Evolutionary conservation across 345 rosid genomes (phyloP), one percentile per base, ranked within the genome.

Genomic region (Salix dunnii): DNA sequence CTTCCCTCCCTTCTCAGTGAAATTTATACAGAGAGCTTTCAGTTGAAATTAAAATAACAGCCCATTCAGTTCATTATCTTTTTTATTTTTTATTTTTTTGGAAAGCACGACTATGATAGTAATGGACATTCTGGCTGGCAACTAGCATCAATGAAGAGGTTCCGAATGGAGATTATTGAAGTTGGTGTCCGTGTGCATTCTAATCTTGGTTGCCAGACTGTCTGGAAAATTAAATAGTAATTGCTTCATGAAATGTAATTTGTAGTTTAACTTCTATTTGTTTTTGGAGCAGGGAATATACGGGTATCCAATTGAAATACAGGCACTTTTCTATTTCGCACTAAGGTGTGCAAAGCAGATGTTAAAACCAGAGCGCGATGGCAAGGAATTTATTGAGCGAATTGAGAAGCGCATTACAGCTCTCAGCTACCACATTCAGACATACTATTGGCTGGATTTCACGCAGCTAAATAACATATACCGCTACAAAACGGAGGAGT

Each of bases 401-500:
- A 88, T 89, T 61, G 85, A 82, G 66, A 88, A 81, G 74, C 80
- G 91, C 63, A 83, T 85, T 27, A 49, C 76, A 66, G 92, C 88
- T 77, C 87, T 89, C 25, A 84, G 84, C 61, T 89, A 68, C 76
- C 90, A 87, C 85, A 87, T 87, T 43, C 85, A 79, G 79, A 85
- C 74, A 30, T 87, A 87, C 77, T 84, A 74, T 67, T 87, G 90
- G 88, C 83, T 87, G 67, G 89, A 84, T 79, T 86, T 84, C 78
- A 75, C 81, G 14, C 87, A 84, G 67, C 70, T 87, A 46, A 89
- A 89, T 67, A 79, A 82, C 84, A 86, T 89, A 60, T 89, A 87
- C 63, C 82, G 89, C 20, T 89, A 87, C 71, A 89, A 89, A 70
- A 87, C 89, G 1, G 90, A 89, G 80, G 89, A 89, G 71, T 89